These are phyloP conservation scores for Geotrichum fermentans DNA, from an alignment of 1,139 yeast genomes.

Conservation along the genomic window DNA sequence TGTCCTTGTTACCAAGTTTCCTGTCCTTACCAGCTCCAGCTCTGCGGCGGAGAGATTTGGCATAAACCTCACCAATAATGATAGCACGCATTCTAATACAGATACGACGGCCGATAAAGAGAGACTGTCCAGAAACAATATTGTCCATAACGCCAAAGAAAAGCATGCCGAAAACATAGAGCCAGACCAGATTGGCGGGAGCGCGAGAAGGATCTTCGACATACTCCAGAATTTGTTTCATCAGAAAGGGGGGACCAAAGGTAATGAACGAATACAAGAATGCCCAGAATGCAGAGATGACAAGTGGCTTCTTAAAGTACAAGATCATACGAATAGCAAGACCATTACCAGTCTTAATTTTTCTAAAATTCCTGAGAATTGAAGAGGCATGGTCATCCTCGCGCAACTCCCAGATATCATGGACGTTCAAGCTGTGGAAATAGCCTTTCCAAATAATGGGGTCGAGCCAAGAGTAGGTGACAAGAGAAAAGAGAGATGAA, in stretches of 20 bases:
- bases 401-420: slow-evolving; percentile 81
- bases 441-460: slow-evolving; percentile 65
- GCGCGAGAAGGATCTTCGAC: slow-evolving; percentile 65
- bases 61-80: slow-evolving; percentile 84
- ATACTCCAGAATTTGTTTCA: slow-evolving; percentile 74
- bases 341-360: slow-evolving; percentile 38
- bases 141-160: slow-evolving; percentile 58
- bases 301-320: slow-evolving; percentile 58
- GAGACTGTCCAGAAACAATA: slow-evolving; percentile 70
- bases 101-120: slow-evolving; percentile 86
- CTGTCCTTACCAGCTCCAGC: slow-evolving; percentile 45
- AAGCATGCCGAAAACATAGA: slow-evolving; percentile 73
- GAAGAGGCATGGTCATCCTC: slow-evolving; percentile 76
- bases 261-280: slow-evolving; percentile 57
- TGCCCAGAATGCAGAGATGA: slow-evolving; percentile 71
- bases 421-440: slow-evolving; percentile 48
- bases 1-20: slow-evolving; percentile 30
- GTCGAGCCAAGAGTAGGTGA: slow-evolving; percentile 75
- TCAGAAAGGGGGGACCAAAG: slow-evolving; percentile 74
- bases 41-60: slow-evolving; percentile 84
- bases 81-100: slow-evolving; percentile 88
- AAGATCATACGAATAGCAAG: slow-evolving; percentile 57
- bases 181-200: slow-evolving; percentile 78
- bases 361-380: slow-evolving; percentile 54
- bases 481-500: slow-evolving; percentile 56